Evolutionary conservation across 164 flowering plant genomes (phyloP), one percentile per base, ranked within the genome.

Genomic region (Chloranthus sessilifolius): DNA sequence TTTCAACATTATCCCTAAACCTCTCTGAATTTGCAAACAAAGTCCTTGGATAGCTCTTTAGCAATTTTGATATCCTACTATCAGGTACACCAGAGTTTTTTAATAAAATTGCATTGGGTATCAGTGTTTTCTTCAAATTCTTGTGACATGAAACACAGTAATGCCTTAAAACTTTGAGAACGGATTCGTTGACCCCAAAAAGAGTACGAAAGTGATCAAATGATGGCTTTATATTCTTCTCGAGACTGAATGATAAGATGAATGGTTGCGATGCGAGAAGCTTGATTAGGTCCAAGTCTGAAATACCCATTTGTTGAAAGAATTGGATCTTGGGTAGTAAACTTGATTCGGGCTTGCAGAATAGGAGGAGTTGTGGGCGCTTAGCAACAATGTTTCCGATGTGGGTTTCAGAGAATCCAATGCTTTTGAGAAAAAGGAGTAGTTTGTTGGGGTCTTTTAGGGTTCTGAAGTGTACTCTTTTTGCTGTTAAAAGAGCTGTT

Each of bases 241-340:
- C 22, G 10, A 51, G 7, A 23, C 55, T 37, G 14, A 21, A n/a
- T 2, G 0, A 4, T 14, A 51, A 16, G 20, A 38, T 10, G 6
- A 12, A 8, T 5, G 55, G 44, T 5, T 22, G 3, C 28, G 29
- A 9, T 15, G 7, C 8, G 8, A 51, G 15, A 4, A 51, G 14
- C 33, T 37, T 12, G 1, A 34, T 7, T 15, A 51, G 43, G 9
- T 25, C 22, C 4, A 24, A 27, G 12, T 21, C 21, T 6, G 55
- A 17, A 27, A 51, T 5, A 15, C 55, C 55, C 27, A 51, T 7
- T 6, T 17, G 24, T 16, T 7, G 31, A 33, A 51, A 12, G 34
- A 51, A 38, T 3, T 51, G 5, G 8, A 51, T 6, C 28, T 52
- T 52, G 44, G 55, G 55, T 20, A 25, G 17, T 12, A 52, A 34